A percentile compares a stretch with the other conserved stretches of the same genome.
phyloP scores from a whole-genome alignment of 1,284 basidiomycete genomes.

The Apiotrichum montevideense region DNA sequence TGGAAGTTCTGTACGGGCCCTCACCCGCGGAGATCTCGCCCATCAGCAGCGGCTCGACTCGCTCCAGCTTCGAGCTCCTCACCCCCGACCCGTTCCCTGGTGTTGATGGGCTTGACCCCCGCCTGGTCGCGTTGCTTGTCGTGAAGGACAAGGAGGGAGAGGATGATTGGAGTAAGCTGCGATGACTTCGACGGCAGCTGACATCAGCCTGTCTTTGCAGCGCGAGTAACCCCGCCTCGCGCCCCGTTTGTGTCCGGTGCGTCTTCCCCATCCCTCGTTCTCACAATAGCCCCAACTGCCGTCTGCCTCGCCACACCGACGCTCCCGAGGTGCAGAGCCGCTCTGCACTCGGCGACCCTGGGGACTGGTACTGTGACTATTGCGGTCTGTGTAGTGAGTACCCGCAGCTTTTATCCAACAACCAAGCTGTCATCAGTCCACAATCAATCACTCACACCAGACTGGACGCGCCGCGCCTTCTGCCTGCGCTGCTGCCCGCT shows the following conservation, averaged over 20 bases:
- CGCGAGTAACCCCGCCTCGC: slow-evolving; percentile 2
- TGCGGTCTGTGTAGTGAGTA: slow-evolving; percentile 15
- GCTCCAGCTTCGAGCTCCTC: too few relatives aligned
- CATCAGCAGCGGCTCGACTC: too few relatives aligned
- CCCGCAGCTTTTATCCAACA: too few relatives aligned
- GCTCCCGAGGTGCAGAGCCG: not conserved
- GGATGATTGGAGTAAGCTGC: slow-evolving; percentile 6
- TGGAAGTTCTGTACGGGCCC: too few relatives aligned
- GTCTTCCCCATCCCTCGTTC: not conserved
- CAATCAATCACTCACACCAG: not conserved
- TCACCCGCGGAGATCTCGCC: not conserved
- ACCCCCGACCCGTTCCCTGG: slow-evolving; percentile 1
- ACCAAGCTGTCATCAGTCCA: too few relatives aligned
- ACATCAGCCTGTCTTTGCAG: slow-evolving; percentile 7
- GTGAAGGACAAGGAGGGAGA: not conserved
- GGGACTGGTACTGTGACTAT: slow-evolving; percentile 16
- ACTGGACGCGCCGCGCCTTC: slow-evolving; percentile 13
- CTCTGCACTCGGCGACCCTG: slow-evolving; percentile 12
- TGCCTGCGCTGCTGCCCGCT: slow-evolving; percentile 15
- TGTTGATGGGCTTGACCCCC: not conserved
- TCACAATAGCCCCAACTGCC: not conserved
- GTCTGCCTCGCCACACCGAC: not conserved
- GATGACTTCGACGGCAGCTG: not conserved
- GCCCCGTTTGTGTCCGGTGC: slow-evolving; percentile 4
- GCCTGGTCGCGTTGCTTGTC: not conserved